Percentiles rank a stretch among this genome's conserved stretches.
phyloP scores from a whole-genome alignment of 1,284 basidiomycete genomes.

The Lentinus polychrous region DNA sequence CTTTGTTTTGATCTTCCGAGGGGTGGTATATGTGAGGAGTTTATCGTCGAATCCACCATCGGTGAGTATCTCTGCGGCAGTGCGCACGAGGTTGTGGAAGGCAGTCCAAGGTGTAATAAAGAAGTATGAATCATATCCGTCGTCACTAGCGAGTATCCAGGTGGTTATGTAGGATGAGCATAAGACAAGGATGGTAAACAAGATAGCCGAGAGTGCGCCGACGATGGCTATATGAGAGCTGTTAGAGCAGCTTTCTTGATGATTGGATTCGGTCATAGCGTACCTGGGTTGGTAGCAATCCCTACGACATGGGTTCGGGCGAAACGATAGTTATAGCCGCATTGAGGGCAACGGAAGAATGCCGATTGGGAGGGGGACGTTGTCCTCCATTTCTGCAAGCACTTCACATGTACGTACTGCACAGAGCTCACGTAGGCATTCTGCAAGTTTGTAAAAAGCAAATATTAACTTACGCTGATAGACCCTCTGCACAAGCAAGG shows the following conservation, averaged over 20 bases:
- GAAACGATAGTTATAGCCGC: conserved; percentile 68
- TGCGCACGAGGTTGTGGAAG: conserved; percentile 54
- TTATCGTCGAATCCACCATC: conserved; percentile 46
- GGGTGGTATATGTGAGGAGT: conserved; percentile 16
- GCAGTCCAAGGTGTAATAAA: conserved; percentile 53
- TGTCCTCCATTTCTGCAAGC: conserved; percentile 67
- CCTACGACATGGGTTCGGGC: conserved; percentile 60
- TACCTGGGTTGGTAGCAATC: conserved; percentile 68
- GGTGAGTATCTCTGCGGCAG: conserved; percentile 55
- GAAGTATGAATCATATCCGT: conserved; percentile 35
- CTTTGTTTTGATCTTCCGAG: conserved; percentile 9
- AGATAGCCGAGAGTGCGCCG: conserved; percentile 51
- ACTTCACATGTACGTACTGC: conserved; percentile 71
- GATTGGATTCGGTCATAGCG: conserved; percentile 14
- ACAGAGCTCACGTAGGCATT: conserved; percentile 6
- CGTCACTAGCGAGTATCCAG: conserved; percentile 51
- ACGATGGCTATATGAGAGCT: conserved; percentile 44
- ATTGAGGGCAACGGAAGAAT: conserved; percentile 73
- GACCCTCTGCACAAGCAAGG: conserved; percentile 75
- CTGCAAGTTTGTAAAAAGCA: neutral
- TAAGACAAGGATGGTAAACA: conserved; percentile 65
- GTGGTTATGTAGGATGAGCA: conserved; percentile 66
- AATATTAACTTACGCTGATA: conserved; percentile 53
- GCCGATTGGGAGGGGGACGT: conserved; percentile 48
- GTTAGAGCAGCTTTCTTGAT: conserved; percentile 4